Evolutionary conservation across 257 asterid genomes (phyloP).

Genomic region (Eustoma russellianum): DNA sequence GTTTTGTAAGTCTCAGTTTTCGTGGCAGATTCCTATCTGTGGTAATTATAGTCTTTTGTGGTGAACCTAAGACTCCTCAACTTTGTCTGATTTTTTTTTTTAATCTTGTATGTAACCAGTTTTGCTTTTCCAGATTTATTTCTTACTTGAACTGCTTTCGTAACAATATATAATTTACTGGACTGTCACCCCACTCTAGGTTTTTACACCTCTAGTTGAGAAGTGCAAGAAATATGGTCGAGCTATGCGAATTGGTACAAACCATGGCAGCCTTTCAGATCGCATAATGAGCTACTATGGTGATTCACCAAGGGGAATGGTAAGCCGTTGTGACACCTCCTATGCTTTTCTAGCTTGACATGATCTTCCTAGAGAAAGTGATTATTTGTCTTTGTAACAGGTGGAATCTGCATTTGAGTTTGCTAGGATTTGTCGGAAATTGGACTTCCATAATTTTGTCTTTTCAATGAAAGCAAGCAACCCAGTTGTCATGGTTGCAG

Average conservation of each 20-base stretch:
- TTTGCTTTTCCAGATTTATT: no score
- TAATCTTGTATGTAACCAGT: no score
- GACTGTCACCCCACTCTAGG: slow-evolving; percentile 36
- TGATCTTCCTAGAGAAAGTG: slow-evolving; percentile 5
- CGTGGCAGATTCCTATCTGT: no score
- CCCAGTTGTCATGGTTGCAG: slow-evolving; percentile 97
- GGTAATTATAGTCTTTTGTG: background rate
- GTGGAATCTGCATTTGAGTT: slow-evolving; percentile 99
- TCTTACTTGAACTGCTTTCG: background rate
- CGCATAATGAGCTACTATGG: slow-evolving; percentile 98
- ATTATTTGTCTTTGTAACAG: slow-evolving; percentile 32
- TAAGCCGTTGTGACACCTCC: slow-evolving; percentile 24
- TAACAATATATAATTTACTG: background rate
- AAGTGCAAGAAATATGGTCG: slow-evolving; percentile 92
- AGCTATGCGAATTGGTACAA: slow-evolving; percentile 97
- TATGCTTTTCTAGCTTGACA: background rate
- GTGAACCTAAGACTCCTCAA: slow-evolving; percentile 3
- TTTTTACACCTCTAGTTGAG: slow-evolving; percentile 93
- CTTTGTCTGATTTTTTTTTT: background rate
- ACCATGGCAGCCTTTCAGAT: slow-evolving; percentile 99
- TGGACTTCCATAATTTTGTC: slow-evolving; percentile 92
- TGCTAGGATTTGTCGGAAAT: slow-evolving; percentile 85
- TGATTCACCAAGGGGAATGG: slow-evolving; percentile 99
- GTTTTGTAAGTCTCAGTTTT: no score
- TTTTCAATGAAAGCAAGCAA: slow-evolving; percentile 99